A percentile compares a stretch with the other conserved stretches of the same genome.
Evolutionary conservation across 148 eudicot genomes (phyloP).

Genomic region (Vaccinium vitisidaea): DNA sequence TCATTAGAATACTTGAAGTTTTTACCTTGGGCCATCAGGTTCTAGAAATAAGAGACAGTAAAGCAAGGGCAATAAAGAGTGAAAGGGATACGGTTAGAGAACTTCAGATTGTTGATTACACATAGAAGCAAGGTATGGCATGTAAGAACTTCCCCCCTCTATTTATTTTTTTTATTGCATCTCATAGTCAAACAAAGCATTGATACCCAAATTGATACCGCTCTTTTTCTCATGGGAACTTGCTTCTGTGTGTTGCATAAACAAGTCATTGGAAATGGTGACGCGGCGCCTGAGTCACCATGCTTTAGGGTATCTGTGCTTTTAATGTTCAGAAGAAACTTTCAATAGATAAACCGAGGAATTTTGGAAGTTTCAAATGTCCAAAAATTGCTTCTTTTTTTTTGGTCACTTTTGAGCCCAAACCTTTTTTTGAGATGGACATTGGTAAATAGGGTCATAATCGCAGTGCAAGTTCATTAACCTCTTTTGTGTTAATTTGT

Average conservation of each 20-base stretch:
- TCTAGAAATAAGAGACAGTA: conserved; percentile 68
- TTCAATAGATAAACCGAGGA: neutral
- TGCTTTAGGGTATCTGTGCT: neutral
- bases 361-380: neutral
- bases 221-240: conserved; percentile 3
- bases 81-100: conserved; percentile 45
- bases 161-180: neutral
- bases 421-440: neutral
- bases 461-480: neutral
- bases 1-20: neutral
- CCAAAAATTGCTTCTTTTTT: neutral
- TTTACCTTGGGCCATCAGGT: conserved; percentile 45
- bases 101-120: conserved; percentile 61
- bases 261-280: neutral
- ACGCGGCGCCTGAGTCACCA: neutral
- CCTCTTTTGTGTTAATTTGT: neutral
- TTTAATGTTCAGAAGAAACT: neutral
- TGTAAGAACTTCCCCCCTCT: conserved; percentile 4
- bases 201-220: neutral
- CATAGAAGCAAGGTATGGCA: conserved; percentile 34
- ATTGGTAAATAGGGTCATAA: neutral
- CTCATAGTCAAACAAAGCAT: neutral
- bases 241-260: neutral
- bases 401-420: neutral
- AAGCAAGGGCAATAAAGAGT: conserved; percentile 73